Evolutionary conservation across 257 asterid genomes (phyloP).

Genomic region (Plantago elongata): DNA sequence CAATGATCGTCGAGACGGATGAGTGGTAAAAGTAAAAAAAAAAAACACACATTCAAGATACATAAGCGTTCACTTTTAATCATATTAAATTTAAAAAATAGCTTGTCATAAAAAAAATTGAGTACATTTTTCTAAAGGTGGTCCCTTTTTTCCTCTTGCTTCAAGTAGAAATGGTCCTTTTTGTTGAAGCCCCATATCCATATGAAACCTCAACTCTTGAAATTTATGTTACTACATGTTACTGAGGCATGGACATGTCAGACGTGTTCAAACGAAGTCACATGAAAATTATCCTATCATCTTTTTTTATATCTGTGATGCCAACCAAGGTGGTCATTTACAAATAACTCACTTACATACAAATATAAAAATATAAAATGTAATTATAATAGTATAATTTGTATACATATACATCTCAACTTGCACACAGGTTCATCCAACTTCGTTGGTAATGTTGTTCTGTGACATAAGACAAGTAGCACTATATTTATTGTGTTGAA

Average conservation of each 20-base stretch:
- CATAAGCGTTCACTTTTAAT: too few relatives aligned
- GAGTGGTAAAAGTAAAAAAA: too few relatives aligned
- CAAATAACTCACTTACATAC: neutral
- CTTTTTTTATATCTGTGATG: neutral
- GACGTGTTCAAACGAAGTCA: neutral
- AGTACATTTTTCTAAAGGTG: too few relatives aligned
- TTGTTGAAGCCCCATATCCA: neutral
- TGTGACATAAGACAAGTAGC: too few relatives aligned
- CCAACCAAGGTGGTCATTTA: too few relatives aligned
- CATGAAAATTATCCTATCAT: neutral
- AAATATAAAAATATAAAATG: too few relatives aligned
- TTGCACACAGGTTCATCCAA: neutral
- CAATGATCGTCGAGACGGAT: too few relatives aligned
- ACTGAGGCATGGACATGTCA: neutral
- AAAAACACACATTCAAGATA: too few relatives aligned
- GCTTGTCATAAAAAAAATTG: too few relatives aligned
- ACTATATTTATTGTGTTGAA: too few relatives aligned
- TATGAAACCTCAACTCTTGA: neutral
- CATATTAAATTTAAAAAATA: too few relatives aligned
- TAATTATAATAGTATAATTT: too few relatives aligned
- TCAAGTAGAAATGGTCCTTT: slow-evolving; percentile 2
- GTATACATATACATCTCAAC: neutral
- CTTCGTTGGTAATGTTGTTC: neutral
- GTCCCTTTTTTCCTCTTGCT: neutral
- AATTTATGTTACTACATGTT: neutral